Percentiles rank a stretch among this genome's conserved stretches.
These are phyloP conservation scores for Penicillium tannophilum DNA, from an alignment of 495 filamentous ascomycete species.

Conservation along the genomic window DNA sequence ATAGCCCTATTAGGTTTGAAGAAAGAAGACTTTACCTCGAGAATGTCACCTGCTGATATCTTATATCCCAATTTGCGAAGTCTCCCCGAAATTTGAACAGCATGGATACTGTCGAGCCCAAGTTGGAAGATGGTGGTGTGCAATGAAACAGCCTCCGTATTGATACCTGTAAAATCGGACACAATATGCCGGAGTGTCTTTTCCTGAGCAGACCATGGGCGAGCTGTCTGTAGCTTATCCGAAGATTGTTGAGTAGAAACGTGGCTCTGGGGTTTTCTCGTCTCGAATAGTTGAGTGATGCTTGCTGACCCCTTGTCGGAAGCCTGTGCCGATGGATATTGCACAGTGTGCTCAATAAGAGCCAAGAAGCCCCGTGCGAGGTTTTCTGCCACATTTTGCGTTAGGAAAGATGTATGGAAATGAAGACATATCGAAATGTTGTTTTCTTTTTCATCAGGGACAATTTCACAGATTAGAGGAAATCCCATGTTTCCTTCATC, in stretches of 20 bases:
- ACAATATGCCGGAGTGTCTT: constrained; percentile 61
- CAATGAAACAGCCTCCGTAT: constrained; percentile 49
- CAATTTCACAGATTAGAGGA: constrained; percentile 68
- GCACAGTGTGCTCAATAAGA: constrained; percentile 43
- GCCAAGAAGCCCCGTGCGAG: constrained; percentile 52
- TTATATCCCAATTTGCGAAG: constrained; percentile 60
- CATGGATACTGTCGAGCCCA: constrained; percentile 49
- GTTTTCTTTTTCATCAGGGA: constrained; percentile 53
- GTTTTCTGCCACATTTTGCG: constrained; percentile 35
- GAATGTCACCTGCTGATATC: constrained; percentile 66
- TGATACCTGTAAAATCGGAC: constrained; percentile 51
- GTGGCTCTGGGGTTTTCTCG: neutral
- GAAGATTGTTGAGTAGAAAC: neutral
- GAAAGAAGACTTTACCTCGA: constrained; percentile 45
- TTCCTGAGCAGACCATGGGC: constrained; percentile 56
- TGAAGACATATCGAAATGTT: constrained; percentile 28
- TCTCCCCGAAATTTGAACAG: constrained; percentile 62
- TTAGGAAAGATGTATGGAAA: constrained; percentile 41
- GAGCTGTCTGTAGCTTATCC: constrained; percentile 1
- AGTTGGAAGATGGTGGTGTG: constrained; percentile 53
- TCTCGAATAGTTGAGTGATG: constrained; percentile 18
- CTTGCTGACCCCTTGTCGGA: constrained; percentile 25
- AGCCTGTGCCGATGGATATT: constrained; percentile 37
- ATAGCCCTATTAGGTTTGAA: constrained; percentile 61
- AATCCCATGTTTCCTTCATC: constrained; percentile 79